Percentiles rank a stretch among this genome's conserved stretches.
Conservation (phyloP, 805 yeast species). For the Ogataea degrootiae region DNA sequence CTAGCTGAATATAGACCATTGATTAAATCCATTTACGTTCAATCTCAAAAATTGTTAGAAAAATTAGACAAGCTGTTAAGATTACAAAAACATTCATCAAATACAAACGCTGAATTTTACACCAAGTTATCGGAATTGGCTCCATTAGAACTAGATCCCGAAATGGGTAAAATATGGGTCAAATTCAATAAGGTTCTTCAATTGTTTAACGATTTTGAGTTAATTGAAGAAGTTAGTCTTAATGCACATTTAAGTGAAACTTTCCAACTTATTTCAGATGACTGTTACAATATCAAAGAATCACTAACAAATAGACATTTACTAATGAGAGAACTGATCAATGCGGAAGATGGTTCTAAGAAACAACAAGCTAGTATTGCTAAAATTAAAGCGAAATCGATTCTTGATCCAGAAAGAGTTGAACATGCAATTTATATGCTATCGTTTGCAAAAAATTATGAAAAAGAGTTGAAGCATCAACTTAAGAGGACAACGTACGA, state of each 20-base stretch:
- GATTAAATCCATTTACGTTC: constrained; percentile 68
- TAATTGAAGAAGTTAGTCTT: constrained; percentile 66
- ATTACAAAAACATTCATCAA: constrained; percentile 48
- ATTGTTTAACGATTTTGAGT: constrained; percentile 70
- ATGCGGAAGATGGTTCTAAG: constrained; percentile 72
- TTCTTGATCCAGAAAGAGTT: constrained; percentile 80
- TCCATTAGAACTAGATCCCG: constrained; percentile 47
- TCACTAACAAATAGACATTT: constrained; percentile 89
- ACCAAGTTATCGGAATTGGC: constrained; percentile 37
- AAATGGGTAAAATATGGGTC: constrained; percentile 76
- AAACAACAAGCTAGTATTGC: constrained; percentile 67
- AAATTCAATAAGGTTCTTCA: constrained; percentile 66
- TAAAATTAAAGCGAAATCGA: constrained; percentile 63
- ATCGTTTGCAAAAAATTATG: constrained; percentile 72
- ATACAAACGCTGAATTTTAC: constrained; percentile 41
- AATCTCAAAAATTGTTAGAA: constrained; percentile 49
- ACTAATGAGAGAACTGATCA: constrained; percentile 80
- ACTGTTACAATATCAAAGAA: constrained; percentile 85
- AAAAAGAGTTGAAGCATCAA: constrained; percentile 70
- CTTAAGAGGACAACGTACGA: constrained; percentile 81
- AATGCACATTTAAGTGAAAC: constrained; percentile 77
- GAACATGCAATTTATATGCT: constrained; percentile 83
- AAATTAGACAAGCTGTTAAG: constrained; percentile 52
- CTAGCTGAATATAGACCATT: constrained; percentile 83
- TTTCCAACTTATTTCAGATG: constrained; percentile 56